Evolutionary conservation across 148 eudicot species (phyloP).

Genomic region (Hydrangea macrophylla): DNA sequence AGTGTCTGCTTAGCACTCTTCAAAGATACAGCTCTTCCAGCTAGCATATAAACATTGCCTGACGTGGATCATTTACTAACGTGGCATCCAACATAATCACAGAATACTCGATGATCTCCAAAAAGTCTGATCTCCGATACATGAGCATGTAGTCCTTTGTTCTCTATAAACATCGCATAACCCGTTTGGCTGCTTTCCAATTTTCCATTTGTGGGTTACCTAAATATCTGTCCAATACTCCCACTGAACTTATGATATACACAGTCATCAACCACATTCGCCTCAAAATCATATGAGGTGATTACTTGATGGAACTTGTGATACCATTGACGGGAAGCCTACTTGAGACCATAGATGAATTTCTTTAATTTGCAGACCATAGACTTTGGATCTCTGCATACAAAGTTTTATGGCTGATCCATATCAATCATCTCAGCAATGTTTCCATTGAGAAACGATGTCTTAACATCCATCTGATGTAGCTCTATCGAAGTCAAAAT

Average conservation of each 20-base stretch:
- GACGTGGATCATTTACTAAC: too few relatives aligned
- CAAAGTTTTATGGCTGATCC: constrained; percentile 6
- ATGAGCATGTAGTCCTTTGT: too few relatives aligned
- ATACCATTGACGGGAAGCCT: not conserved
- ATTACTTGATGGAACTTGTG: too few relatives aligned
- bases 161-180: too few relatives aligned
- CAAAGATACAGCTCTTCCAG: too few relatives aligned
- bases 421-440: not conserved
- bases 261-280: not conserved
- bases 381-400: too few relatives aligned
- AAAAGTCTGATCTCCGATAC: too few relatives aligned
- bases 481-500: constrained; percentile 1
- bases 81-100: too few relatives aligned
- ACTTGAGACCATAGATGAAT: constrained; percentile 9
- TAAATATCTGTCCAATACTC: not conserved
- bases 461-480: not conserved
- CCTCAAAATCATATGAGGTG: not conserved
- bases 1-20: too few relatives aligned
- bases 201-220: not conserved
- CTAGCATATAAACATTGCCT: too few relatives aligned
- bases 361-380: constrained; percentile 4
- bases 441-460: not conserved
- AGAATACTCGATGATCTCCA: too few relatives aligned
- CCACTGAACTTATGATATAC: constrained; percentile 1
- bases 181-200: too few relatives aligned